Conservation (phyloP, 495 filamentous ascomycete species). For the Symbiotaphrina buchneri region DNA sequence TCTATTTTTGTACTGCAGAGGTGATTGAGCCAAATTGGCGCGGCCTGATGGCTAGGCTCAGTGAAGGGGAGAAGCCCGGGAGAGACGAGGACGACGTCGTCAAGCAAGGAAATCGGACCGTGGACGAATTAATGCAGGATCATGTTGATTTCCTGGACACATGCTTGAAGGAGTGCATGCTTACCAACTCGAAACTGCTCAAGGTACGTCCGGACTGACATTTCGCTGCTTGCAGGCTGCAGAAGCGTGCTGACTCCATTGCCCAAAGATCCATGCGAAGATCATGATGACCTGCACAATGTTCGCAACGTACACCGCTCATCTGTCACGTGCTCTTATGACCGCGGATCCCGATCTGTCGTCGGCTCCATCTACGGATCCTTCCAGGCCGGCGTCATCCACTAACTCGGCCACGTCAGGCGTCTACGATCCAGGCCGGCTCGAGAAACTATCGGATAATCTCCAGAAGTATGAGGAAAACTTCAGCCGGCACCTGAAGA, state of each 20-base stretch:
- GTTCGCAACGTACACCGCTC: conserved; percentile 69
- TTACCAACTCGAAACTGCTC: conserved; percentile 83
- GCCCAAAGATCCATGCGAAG: conserved; percentile 72
- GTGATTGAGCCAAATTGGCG: conserved; percentile 98
- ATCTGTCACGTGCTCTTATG: conserved; percentile 57
- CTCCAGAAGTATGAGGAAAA: conserved; percentile 77
- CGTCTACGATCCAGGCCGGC: conserved; percentile 32
- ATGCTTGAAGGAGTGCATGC: conserved; percentile 96
- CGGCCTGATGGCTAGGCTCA: conserved; percentile 64
- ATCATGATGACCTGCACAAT: conserved; percentile 78
- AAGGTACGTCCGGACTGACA: conserved; percentile 30
- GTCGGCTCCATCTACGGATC: conserved; percentile 15
- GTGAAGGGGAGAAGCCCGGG: conserved; percentile 25
- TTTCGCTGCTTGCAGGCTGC: background rate
- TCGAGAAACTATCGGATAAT: conserved; percentile 64
- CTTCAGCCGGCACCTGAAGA: conserved; percentile 76
- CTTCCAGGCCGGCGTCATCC: conserved; percentile 8
- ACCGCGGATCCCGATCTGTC: conserved; percentile 49
- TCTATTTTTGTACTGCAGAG: conserved; percentile 92
- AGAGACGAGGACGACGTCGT: conserved; percentile 13
- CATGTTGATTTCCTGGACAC: conserved; percentile 97
- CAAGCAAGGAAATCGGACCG: conserved; percentile 33
- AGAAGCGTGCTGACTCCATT: too few relatives aligned
- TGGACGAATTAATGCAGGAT: conserved; percentile 96
- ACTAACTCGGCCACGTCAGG: conserved; percentile 6